Base-by-base conservation (phyloP, 495 filamentous ascomycete genomes). In the Melanomma pulvis-pyrius region DNA sequence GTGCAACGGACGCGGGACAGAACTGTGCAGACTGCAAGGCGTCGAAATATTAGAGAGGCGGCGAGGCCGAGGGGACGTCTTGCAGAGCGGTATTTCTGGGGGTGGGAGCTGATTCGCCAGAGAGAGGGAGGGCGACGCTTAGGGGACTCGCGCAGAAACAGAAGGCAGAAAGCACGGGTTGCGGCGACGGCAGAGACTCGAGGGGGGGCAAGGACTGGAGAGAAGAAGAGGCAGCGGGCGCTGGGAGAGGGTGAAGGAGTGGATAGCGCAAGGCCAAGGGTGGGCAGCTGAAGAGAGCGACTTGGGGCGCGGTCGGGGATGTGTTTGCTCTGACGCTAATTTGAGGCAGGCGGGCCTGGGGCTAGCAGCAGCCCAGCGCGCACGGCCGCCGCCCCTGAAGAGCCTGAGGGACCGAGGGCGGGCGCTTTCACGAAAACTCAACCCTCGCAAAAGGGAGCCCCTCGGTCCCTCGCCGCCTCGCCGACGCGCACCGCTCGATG, bases 271-370 rank as follows among this genome's bases (percentile, higher is more conserved):
- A 26, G 47, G 26, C 28, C 19, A 46, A 58, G 56, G 53, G 55
- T 52, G 55, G 8, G 47, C 46, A 66, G 62, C 62, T 65, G 62
- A 59, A 59, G 62, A 51, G 46, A 53, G 39, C 39, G 21, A 44
- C 39, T 34, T 13, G 51, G 5, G 30, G 62, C 30, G 21, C 26
- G 49, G 21, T 7, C 4, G 32, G 39, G 28, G 32, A 21, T 1
- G 25, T 12, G 26, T 21, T 24, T 36, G 53, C 34, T 22, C 39
- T 19, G 22, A 29, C 24, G 21, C 56, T 59, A 49, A 49, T 47
- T 36, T 24, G 30, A 54, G 51, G 17, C 17, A 13, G 25, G 24
- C 46, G 46, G 46, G 15, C 7, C 46, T 13, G 5, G 51, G 24
- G 8, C 25, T 7, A 17, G 51, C 7, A 26, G 25, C 24, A 5